Evolutionary conservation across 176 grass and related monocot genomes (phyloP), one percentile per base, ranked within the genome.

Genomic region (Dendrocalamus sinicus): DNA sequence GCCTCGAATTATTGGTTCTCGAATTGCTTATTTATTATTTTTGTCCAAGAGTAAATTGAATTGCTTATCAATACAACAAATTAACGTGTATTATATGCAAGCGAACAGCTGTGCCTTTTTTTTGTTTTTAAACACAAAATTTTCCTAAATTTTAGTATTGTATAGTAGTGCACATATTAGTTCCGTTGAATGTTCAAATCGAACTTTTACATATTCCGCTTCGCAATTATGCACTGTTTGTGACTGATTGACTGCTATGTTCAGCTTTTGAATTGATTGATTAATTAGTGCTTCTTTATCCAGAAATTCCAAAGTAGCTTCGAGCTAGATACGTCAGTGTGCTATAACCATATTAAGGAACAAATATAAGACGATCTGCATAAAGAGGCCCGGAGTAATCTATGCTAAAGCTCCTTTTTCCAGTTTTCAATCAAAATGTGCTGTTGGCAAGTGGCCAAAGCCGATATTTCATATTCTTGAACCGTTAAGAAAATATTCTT

Each of bases 391-490:
- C 2, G 26, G 20, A 1, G 41, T 88, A 88, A 83, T 88, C 79
- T 82, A 48, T 22, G 41, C 63, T 75, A 85, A 85, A 75, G 70
- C 22, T 70, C 11, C 41, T 59, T 59, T 39, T 85, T 59, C 41
- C 55, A 30, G 62, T 70, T 89, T 81, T 59, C 30, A 39, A 53
- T 67, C 19, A 48, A 75, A 57, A 70, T 85, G 88, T 89, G 82
- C 77, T 81, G 12, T 24, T 69, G 50, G 76, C 88, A 85, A 89
- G 88, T 85, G 88, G 88, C 48, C 22, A 80, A 82, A 80, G 88
- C 62, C 17, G 61, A 14, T 63, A 51, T 70, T 75, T 68, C 75
- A 75, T 85, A 80, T 67, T 66, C 69, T 85, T 50, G 76, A 84
- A 85, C 87, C 47, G 81, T 80, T 80, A 85, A 58, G 40, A 75